Evolutionary conservation across 805 yeast genomes (phyloP).

Genomic region (Suhomyces xylopsoci): DNA sequence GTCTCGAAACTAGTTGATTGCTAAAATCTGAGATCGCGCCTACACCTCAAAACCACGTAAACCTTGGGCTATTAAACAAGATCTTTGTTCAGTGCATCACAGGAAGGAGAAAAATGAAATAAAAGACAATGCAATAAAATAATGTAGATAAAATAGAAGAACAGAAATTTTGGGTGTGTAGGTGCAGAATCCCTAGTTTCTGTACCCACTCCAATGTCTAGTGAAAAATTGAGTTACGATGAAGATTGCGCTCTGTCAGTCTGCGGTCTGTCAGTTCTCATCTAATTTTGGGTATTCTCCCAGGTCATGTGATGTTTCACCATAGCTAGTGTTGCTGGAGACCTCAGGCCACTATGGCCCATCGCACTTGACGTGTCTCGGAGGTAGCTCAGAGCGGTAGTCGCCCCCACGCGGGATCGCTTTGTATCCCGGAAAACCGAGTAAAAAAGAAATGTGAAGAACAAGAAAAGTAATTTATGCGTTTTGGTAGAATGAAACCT

Average conservation of each 20-base stretch:
- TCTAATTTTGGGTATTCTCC: neutral
- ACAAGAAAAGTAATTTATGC: conserved; percentile 3
- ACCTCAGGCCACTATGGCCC: neutral
- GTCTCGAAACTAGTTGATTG: neutral
- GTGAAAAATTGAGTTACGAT: neutral
- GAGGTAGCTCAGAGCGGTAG: neutral
- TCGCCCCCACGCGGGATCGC: neutral
- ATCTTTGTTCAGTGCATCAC: neutral
- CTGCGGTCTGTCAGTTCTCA: neutral
- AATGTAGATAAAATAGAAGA: neutral
- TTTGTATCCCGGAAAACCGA: neutral
- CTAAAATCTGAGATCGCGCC: neutral
- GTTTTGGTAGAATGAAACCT: neutral
- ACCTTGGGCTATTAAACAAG: neutral
- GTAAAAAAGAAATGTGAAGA: neutral
- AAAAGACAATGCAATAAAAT: neutral
- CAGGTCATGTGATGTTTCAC: neutral
- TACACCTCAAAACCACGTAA: neutral
- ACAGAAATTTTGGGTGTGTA: neutral
- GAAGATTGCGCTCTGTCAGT: neutral
- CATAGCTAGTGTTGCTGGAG: neutral
- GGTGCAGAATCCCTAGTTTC: neutral
- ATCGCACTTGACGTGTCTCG: neutral
- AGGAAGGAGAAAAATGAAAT: neutral
- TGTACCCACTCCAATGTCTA: neutral